Evolutionary conservation across 192 early-diverging fungal genomes (phyloP).

Genomic region (Coemansia sp.): DNA sequence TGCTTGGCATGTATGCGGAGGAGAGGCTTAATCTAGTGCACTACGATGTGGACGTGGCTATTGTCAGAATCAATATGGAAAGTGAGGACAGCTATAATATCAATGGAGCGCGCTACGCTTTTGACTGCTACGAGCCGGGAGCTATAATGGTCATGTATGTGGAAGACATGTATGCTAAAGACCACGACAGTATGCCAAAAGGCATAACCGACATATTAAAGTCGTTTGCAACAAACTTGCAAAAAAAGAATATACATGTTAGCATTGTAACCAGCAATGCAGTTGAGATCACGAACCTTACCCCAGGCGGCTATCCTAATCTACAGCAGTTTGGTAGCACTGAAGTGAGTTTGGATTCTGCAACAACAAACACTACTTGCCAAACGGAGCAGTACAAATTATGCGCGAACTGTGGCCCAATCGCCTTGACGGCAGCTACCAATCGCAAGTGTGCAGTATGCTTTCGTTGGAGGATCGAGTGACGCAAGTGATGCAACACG

Average conservation of each 20-base stretch:
- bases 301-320: no score
- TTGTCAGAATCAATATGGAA: neutral
- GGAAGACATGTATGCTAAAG: neutral
- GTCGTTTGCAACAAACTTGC: neutral
- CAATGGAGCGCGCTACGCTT: neutral
- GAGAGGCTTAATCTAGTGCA: neutral
- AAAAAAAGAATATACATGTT: neutral
- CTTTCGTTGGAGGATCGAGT: no score
- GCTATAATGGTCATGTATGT: neutral
- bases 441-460: no score
- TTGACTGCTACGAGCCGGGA: neutral
- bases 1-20: neutral
- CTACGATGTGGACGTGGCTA: neutral
- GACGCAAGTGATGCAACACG: no score
- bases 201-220: neutral
- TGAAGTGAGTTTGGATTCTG: no score
- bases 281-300: no score
- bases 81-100: neutral
- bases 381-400: no score
- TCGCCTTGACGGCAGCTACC: no score
- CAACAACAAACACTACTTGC: no score
- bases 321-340: no score
- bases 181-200: neutral
- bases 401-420: no score
- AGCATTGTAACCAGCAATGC: no score